A percentile compares a stretch with the other conserved stretches of the same genome.
phyloP scores from a whole-genome alignment of 1,139 yeast genomes.

The Yarrowia galli region DNA sequence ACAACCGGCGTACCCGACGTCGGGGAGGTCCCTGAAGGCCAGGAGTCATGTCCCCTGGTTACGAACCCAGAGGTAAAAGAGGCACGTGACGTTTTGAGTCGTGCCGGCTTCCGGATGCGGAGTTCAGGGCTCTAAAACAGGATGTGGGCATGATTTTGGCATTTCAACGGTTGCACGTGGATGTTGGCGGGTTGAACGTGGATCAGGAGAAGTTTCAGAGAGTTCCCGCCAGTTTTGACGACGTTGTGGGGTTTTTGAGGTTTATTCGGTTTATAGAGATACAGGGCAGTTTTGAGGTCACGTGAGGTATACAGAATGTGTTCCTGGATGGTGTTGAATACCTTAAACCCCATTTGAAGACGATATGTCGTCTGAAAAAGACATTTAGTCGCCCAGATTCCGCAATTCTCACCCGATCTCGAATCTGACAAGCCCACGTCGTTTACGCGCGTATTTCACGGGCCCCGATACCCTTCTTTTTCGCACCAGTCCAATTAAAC shows the following conservation, averaged over 20 bases:
- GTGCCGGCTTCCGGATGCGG: not conserved
- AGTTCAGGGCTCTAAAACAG: not conserved
- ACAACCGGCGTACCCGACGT: not conserved
- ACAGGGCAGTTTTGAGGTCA: not conserved
- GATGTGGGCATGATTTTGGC: not conserved
- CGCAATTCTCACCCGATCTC: not conserved
- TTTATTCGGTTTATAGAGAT: not conserved
- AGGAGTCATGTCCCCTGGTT: not conserved
- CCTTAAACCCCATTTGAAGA: too few relatives aligned
- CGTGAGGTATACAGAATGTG: not conserved
- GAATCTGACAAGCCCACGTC: not conserved
- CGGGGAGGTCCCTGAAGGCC: not conserved
- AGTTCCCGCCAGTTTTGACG: not conserved
- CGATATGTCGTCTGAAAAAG: too few relatives aligned
- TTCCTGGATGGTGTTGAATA: too few relatives aligned
- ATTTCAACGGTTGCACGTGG: slow-evolving; percentile 5
- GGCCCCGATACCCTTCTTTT: not conserved
- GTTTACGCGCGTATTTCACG: not conserved
- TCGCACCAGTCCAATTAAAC: not conserved
- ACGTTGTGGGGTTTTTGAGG: not conserved
- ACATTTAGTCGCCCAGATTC: too few relatives aligned
- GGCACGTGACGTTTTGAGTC: not conserved
- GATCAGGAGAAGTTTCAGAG: not conserved
- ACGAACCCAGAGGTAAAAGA: not conserved
- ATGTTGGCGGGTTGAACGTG: too few relatives aligned